Percentiles rank a stretch among this genome's conserved stretches.
Conservation (phyloP, 1,139 yeast species). For the Debaryomyces coudertii region DNA sequence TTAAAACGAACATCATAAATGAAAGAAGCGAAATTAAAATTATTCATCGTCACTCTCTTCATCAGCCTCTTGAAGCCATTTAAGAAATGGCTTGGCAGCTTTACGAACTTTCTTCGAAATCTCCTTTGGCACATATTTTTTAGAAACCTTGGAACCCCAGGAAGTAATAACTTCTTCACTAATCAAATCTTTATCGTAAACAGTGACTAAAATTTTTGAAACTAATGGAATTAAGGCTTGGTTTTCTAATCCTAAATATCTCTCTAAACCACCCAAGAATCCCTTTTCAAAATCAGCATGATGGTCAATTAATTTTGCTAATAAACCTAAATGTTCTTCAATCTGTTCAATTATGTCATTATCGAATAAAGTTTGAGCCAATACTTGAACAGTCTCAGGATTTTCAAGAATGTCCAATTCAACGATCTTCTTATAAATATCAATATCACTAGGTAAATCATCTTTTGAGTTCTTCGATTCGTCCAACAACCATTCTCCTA, state of each 20-base stretch:
- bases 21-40: constrained; percentile 5
- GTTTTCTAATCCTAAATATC: constrained; percentile 83
- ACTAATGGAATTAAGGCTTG: constrained; percentile 72
- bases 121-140: constrained; percentile 92
- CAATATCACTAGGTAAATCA: constrained; percentile 79
- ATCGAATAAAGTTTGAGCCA: constrained; percentile 88
- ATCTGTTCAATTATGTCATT: constrained; percentile 76
- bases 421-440: constrained; percentile 84
- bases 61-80: constrained; percentile 95
- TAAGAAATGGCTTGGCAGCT: constrained; percentile 93
- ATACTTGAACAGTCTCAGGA: constrained; percentile 83
- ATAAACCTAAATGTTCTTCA: constrained; percentile 76
- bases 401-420: constrained; percentile 75
- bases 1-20: not conserved
- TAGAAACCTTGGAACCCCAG: constrained; percentile 93
- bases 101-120: constrained; percentile 90
- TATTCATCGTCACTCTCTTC: constrained; percentile 63
- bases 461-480: constrained; percentile 58
- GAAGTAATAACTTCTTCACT: constrained; percentile 78
- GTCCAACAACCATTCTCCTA: constrained; percentile 85
- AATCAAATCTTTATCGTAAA: constrained; percentile 81
- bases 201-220: constrained; percentile 78
- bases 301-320: constrained; percentile 71
- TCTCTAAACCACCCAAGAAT: constrained; percentile 92
- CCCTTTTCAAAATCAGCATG: constrained; percentile 77